Percentiles rank a stretch among this genome's conserved stretches.
Conservation (phyloP, 2,329 filamentous ascomycete species). For the Botrytis fabae region DNA sequence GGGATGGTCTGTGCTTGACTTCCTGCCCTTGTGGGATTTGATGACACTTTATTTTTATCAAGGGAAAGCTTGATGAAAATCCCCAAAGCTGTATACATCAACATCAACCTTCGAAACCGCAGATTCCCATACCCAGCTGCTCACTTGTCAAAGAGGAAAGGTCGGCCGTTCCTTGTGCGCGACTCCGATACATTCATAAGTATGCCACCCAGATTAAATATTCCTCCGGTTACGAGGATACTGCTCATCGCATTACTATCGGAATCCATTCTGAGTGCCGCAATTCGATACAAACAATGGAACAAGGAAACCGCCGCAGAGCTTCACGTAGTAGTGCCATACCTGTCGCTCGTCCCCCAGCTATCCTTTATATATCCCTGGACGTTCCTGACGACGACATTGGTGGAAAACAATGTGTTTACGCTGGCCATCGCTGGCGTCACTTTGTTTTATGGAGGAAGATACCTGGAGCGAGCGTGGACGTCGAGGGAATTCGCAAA, state of each 20-base stretch:
- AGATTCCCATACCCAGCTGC: background rate
- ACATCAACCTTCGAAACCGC: conserved; percentile 26
- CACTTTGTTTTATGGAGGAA: conserved; percentile 86
- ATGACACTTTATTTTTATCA: conserved; percentile 3
- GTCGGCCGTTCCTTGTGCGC: background rate
- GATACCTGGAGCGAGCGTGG: conserved; percentile 96
- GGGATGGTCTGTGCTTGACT: background rate
- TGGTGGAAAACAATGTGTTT: conserved; percentile 92
- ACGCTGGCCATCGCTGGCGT: conserved; percentile 74
- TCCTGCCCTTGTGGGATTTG: background rate
- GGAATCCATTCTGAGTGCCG: conserved; percentile 80
- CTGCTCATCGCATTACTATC: conserved; percentile 72
- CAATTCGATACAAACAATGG: conserved; percentile 73
- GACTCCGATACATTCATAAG: conserved; percentile 5
- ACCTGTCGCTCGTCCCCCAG: conserved; percentile 82
- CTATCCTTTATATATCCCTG: conserved; percentile 86
- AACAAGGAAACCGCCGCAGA: conserved; percentile 52
- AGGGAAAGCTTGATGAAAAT: conserved; percentile 14
- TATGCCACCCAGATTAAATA: conserved; percentile 84
- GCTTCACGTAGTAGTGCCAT: conserved; percentile 71
- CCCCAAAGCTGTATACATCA: conserved; percentile 27
- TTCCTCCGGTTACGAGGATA: conserved; percentile 85
- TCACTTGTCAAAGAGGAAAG: background rate
- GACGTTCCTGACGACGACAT: conserved; percentile 82
- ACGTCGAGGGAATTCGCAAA: conserved; percentile 88